phyloP scores from a whole-genome alignment of 2,329 filamentous ascomycete species.

The Talaromyces atroroseus region DNA sequence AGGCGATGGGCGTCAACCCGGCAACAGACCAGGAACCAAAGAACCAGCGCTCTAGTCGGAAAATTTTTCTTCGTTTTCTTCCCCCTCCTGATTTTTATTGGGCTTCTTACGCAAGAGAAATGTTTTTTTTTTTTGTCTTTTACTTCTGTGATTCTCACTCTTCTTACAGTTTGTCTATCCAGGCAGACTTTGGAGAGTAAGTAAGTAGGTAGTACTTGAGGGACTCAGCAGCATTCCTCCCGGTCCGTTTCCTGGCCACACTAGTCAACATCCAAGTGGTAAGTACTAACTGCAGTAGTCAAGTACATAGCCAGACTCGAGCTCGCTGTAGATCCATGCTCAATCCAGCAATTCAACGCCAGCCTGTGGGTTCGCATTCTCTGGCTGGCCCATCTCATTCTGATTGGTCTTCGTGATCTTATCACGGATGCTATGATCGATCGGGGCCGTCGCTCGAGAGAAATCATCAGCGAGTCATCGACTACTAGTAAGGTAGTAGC shows the following conservation, averaged over 20 bases:
- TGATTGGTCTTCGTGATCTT: background rate
- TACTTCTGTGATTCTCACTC: no score
- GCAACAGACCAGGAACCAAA: slow-evolving; percentile 2
- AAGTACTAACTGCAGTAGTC: background rate
- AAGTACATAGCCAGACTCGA: background rate
- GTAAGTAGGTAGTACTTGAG: no score
- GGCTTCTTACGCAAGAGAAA: no score
- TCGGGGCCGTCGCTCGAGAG: no score
- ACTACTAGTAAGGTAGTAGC: no score
- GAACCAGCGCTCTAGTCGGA: background rate
- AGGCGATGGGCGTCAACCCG: slow-evolving; percentile 5
- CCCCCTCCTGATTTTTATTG: no score
- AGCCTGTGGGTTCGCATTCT: background rate
- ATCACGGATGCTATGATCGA: background rate
- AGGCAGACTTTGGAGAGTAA: no score
- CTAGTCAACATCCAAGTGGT: background rate
- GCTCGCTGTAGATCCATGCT: background rate
- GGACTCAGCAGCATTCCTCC: no score
- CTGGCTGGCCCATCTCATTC: background rate
- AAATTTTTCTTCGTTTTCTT: slow-evolving; percentile 6
- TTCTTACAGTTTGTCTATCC: no score
- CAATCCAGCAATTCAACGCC: background rate
- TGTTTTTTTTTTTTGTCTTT: no score
- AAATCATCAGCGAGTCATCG: no score
- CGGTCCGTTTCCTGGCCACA: background rate